Conservation (phyloP, 2,329 filamentous ascomycete species). For the Aspergillus bombycis region DNA sequence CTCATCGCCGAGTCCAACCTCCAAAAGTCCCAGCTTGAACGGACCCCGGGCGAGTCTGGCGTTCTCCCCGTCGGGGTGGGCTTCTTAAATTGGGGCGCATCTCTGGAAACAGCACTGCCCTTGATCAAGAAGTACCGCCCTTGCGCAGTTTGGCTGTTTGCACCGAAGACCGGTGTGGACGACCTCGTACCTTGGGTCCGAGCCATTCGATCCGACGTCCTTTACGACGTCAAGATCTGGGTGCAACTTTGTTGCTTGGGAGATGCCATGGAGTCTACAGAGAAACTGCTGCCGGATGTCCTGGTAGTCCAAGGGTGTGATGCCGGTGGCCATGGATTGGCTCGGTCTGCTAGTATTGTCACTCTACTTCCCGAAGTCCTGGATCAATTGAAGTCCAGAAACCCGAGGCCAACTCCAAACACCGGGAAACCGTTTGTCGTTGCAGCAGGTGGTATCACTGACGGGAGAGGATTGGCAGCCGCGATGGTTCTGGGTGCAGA, state of each 20-base stretch:
- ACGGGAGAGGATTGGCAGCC: neutral
- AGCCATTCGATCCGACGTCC: neutral
- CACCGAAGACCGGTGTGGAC: neutral
- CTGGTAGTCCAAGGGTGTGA: neutral
- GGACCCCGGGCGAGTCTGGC: rapidly evolving
- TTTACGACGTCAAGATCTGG: neutral
- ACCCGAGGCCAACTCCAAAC: rapidly evolving
- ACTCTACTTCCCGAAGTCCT: neutral
- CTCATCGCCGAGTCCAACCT: neutral
- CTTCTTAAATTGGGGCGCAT: neutral
- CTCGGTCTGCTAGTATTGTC: neutral
- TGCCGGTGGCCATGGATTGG: neutral
- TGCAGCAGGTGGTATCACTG: neutral
- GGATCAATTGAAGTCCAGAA: neutral
- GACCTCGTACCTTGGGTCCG: neutral
- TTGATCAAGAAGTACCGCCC: neutral
- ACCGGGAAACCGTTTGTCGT: neutral
- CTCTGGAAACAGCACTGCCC: neutral
- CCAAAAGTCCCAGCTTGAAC: neutral
- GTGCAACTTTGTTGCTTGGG: neutral
- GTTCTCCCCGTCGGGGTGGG: neutral
- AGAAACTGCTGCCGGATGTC: neutral
- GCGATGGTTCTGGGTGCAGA: neutral
- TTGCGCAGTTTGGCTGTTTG: neutral
- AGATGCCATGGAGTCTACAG: neutral